Conservation (phyloP, 192 early-diverging fungal species). For the Glomus cerebriforme region DNA sequence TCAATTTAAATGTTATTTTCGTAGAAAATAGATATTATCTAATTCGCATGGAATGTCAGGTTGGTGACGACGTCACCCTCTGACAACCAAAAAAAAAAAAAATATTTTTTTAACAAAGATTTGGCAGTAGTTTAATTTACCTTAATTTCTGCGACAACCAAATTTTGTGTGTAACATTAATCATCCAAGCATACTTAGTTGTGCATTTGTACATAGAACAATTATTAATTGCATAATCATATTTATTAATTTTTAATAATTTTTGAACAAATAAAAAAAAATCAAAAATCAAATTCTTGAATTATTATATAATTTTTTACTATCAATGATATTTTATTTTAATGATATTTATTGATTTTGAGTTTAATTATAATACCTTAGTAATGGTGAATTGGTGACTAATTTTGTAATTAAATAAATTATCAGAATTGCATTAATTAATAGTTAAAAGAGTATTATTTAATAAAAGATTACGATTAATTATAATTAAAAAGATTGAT, state of each 20-base stretch:
- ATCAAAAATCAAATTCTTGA: too few relatives aligned
- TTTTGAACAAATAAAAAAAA: background rate
- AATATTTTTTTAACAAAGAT: slow-evolving; percentile 7
- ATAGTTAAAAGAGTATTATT: too few relatives aligned
- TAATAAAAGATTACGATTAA: too few relatives aligned
- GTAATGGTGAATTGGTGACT: too few relatives aligned
- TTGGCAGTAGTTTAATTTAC: slow-evolving; percentile 14
- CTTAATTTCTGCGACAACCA: background rate
- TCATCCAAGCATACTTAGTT: background rate
- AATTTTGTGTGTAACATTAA: background rate
- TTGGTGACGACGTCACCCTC: background rate
- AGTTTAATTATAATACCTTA: too few relatives aligned
- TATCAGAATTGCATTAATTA: too few relatives aligned
- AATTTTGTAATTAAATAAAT: too few relatives aligned
- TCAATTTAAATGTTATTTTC: background rate
- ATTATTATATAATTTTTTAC: too few relatives aligned
- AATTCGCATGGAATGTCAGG: slow-evolving; percentile 1
- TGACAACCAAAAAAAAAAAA: background rate
- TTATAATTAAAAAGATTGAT: background rate
- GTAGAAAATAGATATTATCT: slow-evolving; percentile 15
- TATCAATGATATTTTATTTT: too few relatives aligned
- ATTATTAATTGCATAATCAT: background rate
- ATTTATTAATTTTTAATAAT: background rate
- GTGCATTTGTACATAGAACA: slow-evolving; percentile 17
- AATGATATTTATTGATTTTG: too few relatives aligned